phyloP scores from a whole-genome alignment of 768 basidiomycete species.

The Phanerochaete sordida region DNA sequence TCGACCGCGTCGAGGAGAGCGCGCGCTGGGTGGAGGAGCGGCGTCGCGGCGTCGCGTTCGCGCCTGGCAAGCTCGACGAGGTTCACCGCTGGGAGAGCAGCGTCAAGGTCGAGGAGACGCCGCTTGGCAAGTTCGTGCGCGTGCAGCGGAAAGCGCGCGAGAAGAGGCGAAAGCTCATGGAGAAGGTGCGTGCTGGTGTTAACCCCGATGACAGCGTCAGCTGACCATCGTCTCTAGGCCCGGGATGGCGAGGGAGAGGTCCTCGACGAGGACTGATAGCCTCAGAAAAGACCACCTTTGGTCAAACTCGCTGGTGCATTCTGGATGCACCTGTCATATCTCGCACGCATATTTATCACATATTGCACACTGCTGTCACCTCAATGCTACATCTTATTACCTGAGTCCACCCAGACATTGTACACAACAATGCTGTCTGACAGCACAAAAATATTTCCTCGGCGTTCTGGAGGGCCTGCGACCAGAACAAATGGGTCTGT shows the following conservation, averaged over 20 bases:
- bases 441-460: too few relatives aligned
- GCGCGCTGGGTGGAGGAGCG: constrained; percentile 71
- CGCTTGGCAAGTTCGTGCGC: constrained; percentile 78
- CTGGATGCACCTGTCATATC: neutral
- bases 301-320: neutral
- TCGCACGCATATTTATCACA: neutral
- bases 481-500: too few relatives aligned
- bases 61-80: constrained; percentile 64
- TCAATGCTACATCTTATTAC: too few relatives aligned
- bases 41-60: constrained; percentile 68
- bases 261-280: constrained; percentile 38
- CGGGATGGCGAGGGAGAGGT: constrained; percentile 69
- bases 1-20: constrained; percentile 88
- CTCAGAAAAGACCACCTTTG: constrained; percentile 9
- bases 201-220: neutral
- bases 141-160: constrained; percentile 80
- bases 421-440: too few relatives aligned
- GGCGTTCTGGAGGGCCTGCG: too few relatives aligned
- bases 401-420: too few relatives aligned
- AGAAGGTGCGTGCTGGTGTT: constrained; percentile 51
- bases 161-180: constrained; percentile 62
- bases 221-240: constrained; percentile 41
- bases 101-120: constrained; percentile 63
- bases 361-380: neutral
- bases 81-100: constrained; percentile 73